Evolutionary conservation across 345 rosid species (phyloP).

Genomic region (Eucalyptus marginata): DNA sequence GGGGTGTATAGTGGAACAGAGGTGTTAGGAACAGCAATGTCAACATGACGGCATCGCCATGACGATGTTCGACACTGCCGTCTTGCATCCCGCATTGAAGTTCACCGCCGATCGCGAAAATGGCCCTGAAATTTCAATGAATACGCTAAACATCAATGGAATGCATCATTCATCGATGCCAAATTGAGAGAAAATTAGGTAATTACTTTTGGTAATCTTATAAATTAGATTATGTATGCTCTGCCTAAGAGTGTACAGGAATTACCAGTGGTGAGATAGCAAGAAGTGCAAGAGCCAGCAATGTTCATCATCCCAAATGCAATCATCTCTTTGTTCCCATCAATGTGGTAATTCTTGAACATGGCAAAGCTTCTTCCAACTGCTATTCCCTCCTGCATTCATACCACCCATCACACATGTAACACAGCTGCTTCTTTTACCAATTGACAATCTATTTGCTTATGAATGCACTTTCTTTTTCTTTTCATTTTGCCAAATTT

Average conservation of each 20-base stretch:
- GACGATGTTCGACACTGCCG: conserved; percentile 74
- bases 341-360: conserved; percentile 84
- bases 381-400: conserved; percentile 80
- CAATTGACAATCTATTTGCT: not conserved
- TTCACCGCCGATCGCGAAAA: conserved; percentile 89
- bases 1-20: conserved; percentile 68
- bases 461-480: not conserved
- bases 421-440: not conserved
- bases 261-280: conserved; percentile 76
- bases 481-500: not conserved
- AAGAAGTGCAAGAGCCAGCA: conserved; percentile 79
- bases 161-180: not conserved
- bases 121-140: conserved; percentile 39
- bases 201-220: not conserved
- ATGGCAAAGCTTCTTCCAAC: conserved; percentile 90
- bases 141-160: not conserved
- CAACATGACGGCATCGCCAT: conserved; percentile 76
- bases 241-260: not conserved
- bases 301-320: conserved; percentile 89
- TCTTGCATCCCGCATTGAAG: conserved; percentile 90
- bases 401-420: not conserved
- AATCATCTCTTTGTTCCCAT: conserved; percentile 95
- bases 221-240: not conserved
- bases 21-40: conserved; percentile 71
- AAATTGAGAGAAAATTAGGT: not conserved